Percentiles rank a stretch among this genome's conserved stretches.
Conservation (phyloP, 352 stramenopile genomes). For the Globisporangium irregulare region DNA sequence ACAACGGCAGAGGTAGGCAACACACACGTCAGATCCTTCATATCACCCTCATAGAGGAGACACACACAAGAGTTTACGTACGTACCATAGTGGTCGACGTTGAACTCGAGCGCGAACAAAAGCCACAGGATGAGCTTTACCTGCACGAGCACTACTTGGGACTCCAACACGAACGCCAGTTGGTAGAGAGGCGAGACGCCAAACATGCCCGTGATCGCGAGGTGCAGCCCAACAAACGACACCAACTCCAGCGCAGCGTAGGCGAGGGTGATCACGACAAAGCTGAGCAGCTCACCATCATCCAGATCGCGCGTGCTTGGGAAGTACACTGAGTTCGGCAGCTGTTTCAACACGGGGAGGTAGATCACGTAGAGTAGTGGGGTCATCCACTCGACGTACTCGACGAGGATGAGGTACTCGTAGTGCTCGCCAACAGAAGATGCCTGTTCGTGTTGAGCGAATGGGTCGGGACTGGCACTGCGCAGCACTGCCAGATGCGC, state of each 20-base stretch:
- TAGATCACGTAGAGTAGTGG: conserved; percentile 32
- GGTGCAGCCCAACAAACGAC: not conserved
- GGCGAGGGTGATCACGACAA: not conserved
- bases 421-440: conserved; percentile 8
- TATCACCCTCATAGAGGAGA: no score
- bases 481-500: no score
- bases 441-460: no score
- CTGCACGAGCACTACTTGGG: not conserved
- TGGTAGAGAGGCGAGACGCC: not conserved
- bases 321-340: conserved; percentile 27
- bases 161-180: not conserved
- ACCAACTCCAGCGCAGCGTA: not conserved
- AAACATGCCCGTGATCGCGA: not conserved
- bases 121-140: conserved; percentile 1
- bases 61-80: not conserved
- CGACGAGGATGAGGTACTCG: conserved; percentile 33
- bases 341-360: conserved; percentile 22
- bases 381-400: conserved; percentile 36
- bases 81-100: not conserved
- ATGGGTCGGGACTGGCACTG: no score
- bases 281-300: not conserved
- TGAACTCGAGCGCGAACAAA: conserved; percentile 2
- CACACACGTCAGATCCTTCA: not conserved
- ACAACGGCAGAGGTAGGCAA: not conserved
- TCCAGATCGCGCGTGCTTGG: conserved; percentile 15